These are phyloP conservation scores for Glycine latifolia DNA, from an alignment of 306 rosid genomes.

Conservation along the genomic window DNA sequence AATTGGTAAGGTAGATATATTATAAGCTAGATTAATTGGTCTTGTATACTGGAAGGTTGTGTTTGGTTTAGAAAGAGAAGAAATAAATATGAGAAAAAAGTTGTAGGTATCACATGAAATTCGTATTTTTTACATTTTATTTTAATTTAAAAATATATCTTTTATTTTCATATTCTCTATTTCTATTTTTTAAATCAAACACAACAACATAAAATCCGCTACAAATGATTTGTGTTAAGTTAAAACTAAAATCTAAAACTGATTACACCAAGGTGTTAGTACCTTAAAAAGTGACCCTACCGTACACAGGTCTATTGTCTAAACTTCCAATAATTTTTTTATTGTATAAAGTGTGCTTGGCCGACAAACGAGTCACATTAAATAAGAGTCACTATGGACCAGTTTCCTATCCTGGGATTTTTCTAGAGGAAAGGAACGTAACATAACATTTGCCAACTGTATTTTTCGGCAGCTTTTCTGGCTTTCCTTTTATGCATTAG, in stretches of 20 bases:
- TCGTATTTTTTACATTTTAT: too few relatives aligned
- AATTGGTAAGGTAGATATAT: not conserved
- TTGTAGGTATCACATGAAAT: too few relatives aligned
- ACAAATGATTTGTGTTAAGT: not conserved
- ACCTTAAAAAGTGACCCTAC: not conserved
- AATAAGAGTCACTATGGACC: too few relatives aligned
- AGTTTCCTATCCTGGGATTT: not conserved
- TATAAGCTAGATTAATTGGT: slow-evolving; percentile 9
- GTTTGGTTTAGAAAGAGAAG: too few relatives aligned
- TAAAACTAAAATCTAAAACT: not conserved
- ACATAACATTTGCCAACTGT: not conserved
- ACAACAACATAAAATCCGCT: not conserved
- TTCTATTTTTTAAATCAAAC: too few relatives aligned
- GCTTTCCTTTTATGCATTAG: not conserved
- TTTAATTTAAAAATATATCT: too few relatives aligned
- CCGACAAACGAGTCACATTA: too few relatives aligned
- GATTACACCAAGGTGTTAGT: too few relatives aligned
- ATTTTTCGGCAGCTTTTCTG: slow-evolving; percentile 31
- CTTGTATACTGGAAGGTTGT: not conserved
- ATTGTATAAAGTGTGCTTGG: not conserved
- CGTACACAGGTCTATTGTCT: not conserved
- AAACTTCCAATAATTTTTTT: not conserved
- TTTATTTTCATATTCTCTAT: too few relatives aligned
- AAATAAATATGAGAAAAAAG: too few relatives aligned
- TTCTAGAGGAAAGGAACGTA: not conserved